Conservation (phyloP, 345 rosid species). For the rapeseed (Brassica napus) region DNA sequence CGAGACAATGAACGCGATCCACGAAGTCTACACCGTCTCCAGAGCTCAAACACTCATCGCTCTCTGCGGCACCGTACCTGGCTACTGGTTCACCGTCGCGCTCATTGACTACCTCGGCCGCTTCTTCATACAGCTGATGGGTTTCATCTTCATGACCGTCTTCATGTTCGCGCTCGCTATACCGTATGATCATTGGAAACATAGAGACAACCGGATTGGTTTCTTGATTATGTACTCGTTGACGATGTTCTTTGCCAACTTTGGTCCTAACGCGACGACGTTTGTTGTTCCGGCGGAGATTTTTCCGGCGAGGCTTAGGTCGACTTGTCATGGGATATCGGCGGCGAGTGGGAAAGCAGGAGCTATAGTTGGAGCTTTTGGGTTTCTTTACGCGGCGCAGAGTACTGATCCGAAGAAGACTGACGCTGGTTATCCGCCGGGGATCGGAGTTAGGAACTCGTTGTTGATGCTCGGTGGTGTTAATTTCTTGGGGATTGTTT, state of each 20-base stretch:
- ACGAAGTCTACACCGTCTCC: conserved; percentile 55
- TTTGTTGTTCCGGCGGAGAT: conserved; percentile 68
- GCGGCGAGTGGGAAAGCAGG: conserved; percentile 70
- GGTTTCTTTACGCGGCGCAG: conserved; percentile 65
- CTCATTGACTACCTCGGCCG: conserved; percentile 63
- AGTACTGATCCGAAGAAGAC: conserved; percentile 41
- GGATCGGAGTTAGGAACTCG: conserved; percentile 42
- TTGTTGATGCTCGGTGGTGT: conserved; percentile 54
- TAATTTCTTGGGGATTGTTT: conserved; percentile 55
- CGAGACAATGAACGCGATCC: conserved; percentile 58
- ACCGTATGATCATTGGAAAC: conserved; percentile 65
- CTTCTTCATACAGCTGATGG: conserved; percentile 62
- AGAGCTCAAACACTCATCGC: conserved; percentile 62
- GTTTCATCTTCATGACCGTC: conserved; percentile 64
- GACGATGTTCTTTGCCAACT: conserved; percentile 64
- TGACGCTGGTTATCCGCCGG: conserved; percentile 51
- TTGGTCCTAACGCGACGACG: conserved; percentile 71
- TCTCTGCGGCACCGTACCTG: conserved; percentile 62
- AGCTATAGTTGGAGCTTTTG: conserved; percentile 60
- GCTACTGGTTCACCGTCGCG: conserved; percentile 75
- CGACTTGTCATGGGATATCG: conserved; percentile 66
- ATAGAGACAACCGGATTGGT: conserved; percentile 43
- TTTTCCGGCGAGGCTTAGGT: conserved; percentile 61
- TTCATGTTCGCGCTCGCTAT: conserved; percentile 73
- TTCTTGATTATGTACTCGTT: conserved; percentile 59